These are phyloP conservation scores for Escovopsis sp. DNA, from an alignment of 2,329 filamentous ascomycete genomes.

Conservation along the genomic window DNA sequence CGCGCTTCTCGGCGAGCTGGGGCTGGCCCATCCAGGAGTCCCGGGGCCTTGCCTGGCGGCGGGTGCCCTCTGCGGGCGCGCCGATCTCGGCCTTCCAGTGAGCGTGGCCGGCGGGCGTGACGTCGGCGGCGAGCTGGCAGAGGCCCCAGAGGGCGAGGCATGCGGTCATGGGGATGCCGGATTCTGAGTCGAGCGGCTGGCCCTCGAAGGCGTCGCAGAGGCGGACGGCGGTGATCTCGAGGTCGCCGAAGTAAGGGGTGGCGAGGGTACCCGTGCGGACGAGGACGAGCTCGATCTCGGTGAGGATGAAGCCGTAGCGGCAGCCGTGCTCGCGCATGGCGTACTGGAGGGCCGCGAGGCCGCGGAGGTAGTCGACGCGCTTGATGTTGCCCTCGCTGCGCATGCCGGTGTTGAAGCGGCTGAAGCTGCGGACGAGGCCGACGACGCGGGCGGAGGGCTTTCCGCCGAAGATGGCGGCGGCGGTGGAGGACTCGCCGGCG, in stretches of 20 bases:
- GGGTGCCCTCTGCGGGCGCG: slow-evolving; percentile 56
- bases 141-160: slow-evolving; percentile 65
- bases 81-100: slow-evolving; percentile 59
- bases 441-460: slow-evolving; percentile 47
- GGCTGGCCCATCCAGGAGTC: slow-evolving; percentile 65
- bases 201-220: slow-evolving; percentile 29
- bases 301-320: slow-evolving; percentile 91
- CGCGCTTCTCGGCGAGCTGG: slow-evolving; percentile 59
- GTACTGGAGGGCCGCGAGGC: slow-evolving; percentile 72
- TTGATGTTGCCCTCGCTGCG: slow-evolving; percentile 71
- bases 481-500: slow-evolving; percentile 40
- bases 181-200: slow-evolving; percentile 11
- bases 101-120: slow-evolving; percentile 38
- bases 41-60: slow-evolving; percentile 53
- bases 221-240: slow-evolving; percentile 56
- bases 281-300: slow-evolving; percentile 85
- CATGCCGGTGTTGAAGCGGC: slow-evolving; percentile 93
- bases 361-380: slow-evolving; percentile 77
- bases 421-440: slow-evolving; percentile 80
- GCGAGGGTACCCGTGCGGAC: slow-evolving; percentile 63
- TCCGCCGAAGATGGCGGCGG: slow-evolving; percentile 34
- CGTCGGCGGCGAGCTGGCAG: slow-evolving; percentile 53
- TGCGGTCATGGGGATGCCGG: slow-evolving; percentile 43
- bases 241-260: slow-evolving; percentile 73
- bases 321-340: slow-evolving; percentile 89